Base-by-base conservation (phyloP, 306 rosid genomes). In the Aeschynomene evenia region DNA sequence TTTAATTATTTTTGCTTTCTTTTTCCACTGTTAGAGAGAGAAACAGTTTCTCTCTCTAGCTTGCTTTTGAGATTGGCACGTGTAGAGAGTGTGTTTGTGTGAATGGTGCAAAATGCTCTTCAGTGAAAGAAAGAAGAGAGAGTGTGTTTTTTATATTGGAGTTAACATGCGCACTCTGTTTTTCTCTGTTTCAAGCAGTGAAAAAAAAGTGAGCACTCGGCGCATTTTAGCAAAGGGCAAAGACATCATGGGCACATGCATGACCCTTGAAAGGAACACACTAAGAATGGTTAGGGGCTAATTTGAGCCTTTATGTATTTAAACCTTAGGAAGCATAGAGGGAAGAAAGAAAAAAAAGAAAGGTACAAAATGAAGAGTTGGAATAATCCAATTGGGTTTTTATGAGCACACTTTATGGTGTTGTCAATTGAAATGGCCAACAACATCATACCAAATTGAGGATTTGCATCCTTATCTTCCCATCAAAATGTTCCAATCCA, bases 391-490 rank as follows among this genome's bases (percentile, higher is more conserved):
- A 77, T 74, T 72, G 80, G 72, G 74, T 12, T 64, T 10, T 11
- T 12, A 80, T 81, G 89, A 84, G 83, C 84, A 68, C 80, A 58
- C 84, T 87, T 84, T 82, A 74, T 77, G 86, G 87, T 77, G 79
- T 73, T 67, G 83, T 82, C 71, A 70, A 69, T 75, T 57, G 78
- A 80, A 86, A 84, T 88, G 89, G 95, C 91, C 68, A 86, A 88
- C 95, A 88, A 70, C 81, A 88, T 88, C 80, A 88, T 88, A 64
- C 75, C 80, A 70, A 64, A 75, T 77, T 48, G 87, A 72, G 80
- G 79, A 76, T 52, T 69, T 84, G 89, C 83, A 65, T 61, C 62
- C 91, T 85, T 75, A 85, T 80, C 85, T 78, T 75, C 68, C 82
- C 76, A 73, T 81, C 75, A 45, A 64, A 50, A 12, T 1, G 45